Conservation (phyloP, 2,329 filamentous ascomycete genomes). For the Trichophyton mentagrophytes region DNA sequence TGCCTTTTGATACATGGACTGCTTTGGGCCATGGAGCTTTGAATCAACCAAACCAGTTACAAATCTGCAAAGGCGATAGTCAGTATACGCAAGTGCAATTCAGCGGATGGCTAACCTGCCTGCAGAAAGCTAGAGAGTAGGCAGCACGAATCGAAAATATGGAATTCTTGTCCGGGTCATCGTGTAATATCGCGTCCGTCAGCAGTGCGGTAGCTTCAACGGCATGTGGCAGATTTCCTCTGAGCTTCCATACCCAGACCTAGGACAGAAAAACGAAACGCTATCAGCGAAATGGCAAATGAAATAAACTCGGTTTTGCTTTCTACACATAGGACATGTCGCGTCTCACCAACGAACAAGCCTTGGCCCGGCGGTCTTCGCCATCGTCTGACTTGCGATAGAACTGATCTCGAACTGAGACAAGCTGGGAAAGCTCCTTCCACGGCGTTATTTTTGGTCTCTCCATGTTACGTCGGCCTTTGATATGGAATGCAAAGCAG, state of each 20-base stretch:
- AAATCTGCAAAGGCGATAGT: slow-evolving; percentile 22
- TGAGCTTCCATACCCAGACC: slow-evolving; percentile 35
- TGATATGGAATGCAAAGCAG: neutral
- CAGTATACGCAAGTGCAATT: neutral
- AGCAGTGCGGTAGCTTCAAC: slow-evolving; percentile 36
- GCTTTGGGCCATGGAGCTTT: slow-evolving; percentile 29
- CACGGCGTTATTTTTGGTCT: slow-evolving; percentile 32
- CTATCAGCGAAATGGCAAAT: neutral
- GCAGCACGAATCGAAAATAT: slow-evolving; percentile 34
- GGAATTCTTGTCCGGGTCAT: slow-evolving; percentile 29
- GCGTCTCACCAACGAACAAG: slow-evolving; percentile 27
- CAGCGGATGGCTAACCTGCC: slow-evolving; percentile 19
- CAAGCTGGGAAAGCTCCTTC: slow-evolving; percentile 27
- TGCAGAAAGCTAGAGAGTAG: slow-evolving; percentile 35
- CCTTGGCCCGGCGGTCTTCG: slow-evolving; percentile 27
- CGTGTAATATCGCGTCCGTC: slow-evolving; percentile 35
- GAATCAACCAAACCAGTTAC: slow-evolving; percentile 35
- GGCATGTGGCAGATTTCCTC: slow-evolving; percentile 33
- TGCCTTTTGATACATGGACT: slow-evolving; percentile 35
- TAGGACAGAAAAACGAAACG: slow-evolving; percentile 12
- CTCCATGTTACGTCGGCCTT: slow-evolving; percentile 20
- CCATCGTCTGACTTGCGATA: slow-evolving; percentile 26
- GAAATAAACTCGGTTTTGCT: neutral
- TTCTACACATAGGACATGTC: slow-evolving; percentile 8
- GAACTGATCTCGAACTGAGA: slow-evolving; percentile 28